A percentile compares a stretch with the other conserved stretches of the same genome.
Evolutionary conservation across 176 grass and related monocot genomes (phyloP).

Genomic region (Musa itinerans): DNA sequence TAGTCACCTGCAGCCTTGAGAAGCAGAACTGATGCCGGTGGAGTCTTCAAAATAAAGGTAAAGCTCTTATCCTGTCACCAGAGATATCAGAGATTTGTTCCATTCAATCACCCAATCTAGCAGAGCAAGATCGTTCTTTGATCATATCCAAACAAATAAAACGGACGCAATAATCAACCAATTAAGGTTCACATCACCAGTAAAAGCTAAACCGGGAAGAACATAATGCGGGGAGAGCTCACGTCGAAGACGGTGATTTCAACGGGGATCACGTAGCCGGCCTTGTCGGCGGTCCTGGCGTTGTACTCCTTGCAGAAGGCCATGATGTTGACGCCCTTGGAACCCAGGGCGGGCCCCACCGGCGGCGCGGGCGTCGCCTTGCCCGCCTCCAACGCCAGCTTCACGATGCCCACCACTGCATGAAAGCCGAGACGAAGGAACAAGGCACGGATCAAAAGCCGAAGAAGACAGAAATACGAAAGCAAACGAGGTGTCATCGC

Average conservation of each 20-base stretch:
- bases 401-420: slow-evolving; percentile 67
- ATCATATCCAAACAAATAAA: background rate
- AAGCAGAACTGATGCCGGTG: slow-evolving; percentile 84
- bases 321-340: slow-evolving; percentile 98
- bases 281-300: slow-evolving; percentile 88
- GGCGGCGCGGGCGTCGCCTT: slow-evolving; percentile 96
- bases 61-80: slow-evolving; percentile 83
- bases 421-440: background rate
- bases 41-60: slow-evolving; percentile 94
- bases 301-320: slow-evolving; percentile 97
- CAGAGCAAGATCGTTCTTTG: background rate
- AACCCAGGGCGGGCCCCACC: slow-evolving; percentile 82
- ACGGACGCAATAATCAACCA: background rate
- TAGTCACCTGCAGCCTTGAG: slow-evolving; percentile 84
- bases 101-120: background rate
- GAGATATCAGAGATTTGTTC: slow-evolving; percentile 1
- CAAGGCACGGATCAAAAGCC: background rate
- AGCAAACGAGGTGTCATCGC: background rate
- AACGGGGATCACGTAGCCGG: slow-evolving; percentile 92
- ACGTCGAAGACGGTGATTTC: slow-evolving; percentile 99
- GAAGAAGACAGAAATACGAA: background rate
- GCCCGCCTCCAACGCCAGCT: slow-evolving; percentile 81
- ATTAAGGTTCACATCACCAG: background rate
- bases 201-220: background rate
- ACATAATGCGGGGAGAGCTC: slow-evolving; percentile 10